Evolutionary conservation across 306 rosid genomes (phyloP), one percentile per base, ranked within the genome.

Genomic region (Glycine soja): DNA sequence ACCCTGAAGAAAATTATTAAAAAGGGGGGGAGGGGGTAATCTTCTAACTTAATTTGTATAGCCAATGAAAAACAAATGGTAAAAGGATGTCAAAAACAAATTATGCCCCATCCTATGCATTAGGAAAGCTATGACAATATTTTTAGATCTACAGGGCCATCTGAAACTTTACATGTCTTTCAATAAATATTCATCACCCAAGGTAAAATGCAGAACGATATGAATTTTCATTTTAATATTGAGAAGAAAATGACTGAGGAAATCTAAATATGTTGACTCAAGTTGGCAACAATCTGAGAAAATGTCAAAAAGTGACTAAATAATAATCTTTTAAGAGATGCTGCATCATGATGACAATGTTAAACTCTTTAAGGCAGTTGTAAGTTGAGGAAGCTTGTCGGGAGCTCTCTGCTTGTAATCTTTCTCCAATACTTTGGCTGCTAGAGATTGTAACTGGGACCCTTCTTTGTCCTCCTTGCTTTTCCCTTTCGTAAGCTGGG

Each of bases 351-450:
- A 88, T n/a, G 94, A 85, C 82, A 93, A 86, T 67, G 92, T 85
- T 85, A 96, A 85, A 86, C 85, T 82, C 86, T 88, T 91, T 73
- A 96, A 77, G 66, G 91, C 94, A 15, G 95, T 59, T n/a, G 90
- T 85, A 65, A 96, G 90, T 81, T 92, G 97, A 85, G 93, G 86
- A 50, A 96, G 97, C 85, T 92, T 93, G 69, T 85, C 97, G 0
- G 98, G 97, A 74, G 99, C 94, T 88, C 92, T 93, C 85, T 93
- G 97, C 90, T 87, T 93, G 91, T 90, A 93, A 69, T 93, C 97
- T 83, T 92, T 92, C 96, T 93, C 97, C 91, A 96, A 85, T 0
- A 89, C 98, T 76, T 86, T 79, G 78, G 86, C 95, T 30, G 94
- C 93, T 70, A 96, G 86, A 82, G 97, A 89, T 47, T 89, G 99